Evolutionary conservation across 2,329 filamentous ascomycete genomes (phyloP).

Genomic region (Ilyonectria mors-panacis): DNA sequence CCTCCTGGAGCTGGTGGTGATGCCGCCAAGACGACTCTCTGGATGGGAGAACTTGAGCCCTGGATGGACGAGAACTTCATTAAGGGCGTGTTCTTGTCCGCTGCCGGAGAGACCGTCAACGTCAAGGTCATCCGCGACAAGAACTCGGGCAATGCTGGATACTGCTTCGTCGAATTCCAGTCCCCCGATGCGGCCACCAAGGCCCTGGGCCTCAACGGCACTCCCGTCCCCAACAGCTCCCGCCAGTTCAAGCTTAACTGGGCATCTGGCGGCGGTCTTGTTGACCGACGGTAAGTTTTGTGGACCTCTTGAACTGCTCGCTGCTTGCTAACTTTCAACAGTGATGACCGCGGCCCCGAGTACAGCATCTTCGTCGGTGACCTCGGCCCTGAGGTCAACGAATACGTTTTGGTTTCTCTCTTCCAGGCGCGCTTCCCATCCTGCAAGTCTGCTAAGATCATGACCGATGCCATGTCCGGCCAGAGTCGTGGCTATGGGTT

Average conservation of each 20-base stretch:
- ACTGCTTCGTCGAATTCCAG: constrained; percentile 97
- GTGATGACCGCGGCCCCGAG: constrained; percentile 96
- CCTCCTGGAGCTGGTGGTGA: constrained; percentile 58
- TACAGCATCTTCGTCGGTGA: constrained; percentile 99
- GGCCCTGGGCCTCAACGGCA: constrained; percentile 91
- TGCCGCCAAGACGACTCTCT: constrained; percentile 71
- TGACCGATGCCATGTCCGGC: constrained; percentile 98
- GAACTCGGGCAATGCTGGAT: constrained; percentile 97
- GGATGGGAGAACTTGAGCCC: constrained; percentile 98
- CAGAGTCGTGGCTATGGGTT: constrained; percentile 99
- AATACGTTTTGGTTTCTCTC: constrained; percentile 96
- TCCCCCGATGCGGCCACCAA: constrained; percentile 89
- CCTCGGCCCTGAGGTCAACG: constrained; percentile 97
- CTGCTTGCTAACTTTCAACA: constrained; percentile 52
- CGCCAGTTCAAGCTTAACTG: constrained; percentile 99
- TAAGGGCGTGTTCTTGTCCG: constrained; percentile 89
- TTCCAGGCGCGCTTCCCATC: constrained; percentile 97
- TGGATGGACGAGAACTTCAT: constrained; percentile 99
- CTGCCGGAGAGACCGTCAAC: constrained; percentile 94
- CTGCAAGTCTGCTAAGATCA: constrained; percentile 99
- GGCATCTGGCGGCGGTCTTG: constrained; percentile 95
- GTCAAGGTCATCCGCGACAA: constrained; percentile 99
- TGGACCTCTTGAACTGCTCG: background rate
- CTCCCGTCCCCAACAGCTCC: constrained; percentile 91
- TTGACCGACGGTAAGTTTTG: constrained; percentile 84